phyloP scores from a whole-genome alignment of 2,329 filamentous ascomycete genomes.

The Cyphellophora europaea region DNA sequence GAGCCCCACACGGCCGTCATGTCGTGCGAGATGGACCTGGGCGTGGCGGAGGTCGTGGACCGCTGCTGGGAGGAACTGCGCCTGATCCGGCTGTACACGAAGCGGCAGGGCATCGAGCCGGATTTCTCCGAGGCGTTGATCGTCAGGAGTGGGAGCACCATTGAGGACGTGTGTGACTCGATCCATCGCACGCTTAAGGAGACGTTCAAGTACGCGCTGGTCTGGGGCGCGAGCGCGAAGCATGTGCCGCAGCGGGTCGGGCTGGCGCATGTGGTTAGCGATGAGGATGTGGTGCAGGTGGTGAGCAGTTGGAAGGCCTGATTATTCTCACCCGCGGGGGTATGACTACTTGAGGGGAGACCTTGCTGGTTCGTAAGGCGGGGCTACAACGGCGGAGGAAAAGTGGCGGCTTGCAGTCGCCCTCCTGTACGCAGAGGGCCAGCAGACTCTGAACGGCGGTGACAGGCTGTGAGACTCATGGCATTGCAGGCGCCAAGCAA shows the following conservation, averaged over 20 bases:
- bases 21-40: conserved; percentile 92
- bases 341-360: no score
- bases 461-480: no score
- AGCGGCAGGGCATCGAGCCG: conserved; percentile 83
- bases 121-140: conserved; percentile 88
- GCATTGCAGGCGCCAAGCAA: no score
- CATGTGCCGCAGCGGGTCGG: conserved; percentile 93
- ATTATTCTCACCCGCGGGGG: no score
- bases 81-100: conserved; percentile 90
- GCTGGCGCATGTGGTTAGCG: conserved; percentile 64
- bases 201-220: conserved; percentile 95
- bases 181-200: conserved; percentile 93
- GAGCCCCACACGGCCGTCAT: conserved; percentile 94
- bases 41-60: conserved; percentile 87
- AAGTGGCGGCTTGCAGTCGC: no score
- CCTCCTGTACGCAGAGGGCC: no score
- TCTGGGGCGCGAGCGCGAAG: conserved; percentile 93
- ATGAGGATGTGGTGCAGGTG: conserved; percentile 61
- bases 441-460: no score
- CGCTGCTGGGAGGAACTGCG: conserved; percentile 88
- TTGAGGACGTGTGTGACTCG: conserved; percentile 95
- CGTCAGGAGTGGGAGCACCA: conserved; percentile 74
- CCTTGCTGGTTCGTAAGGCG: no score
- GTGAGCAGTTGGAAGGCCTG: conserved; percentile 31
- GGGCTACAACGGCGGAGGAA: no score